Percentiles rank a stretch among this genome's conserved stretches.
Conservation (phyloP, 306 rosid species). For the Glycine soja region DNA sequence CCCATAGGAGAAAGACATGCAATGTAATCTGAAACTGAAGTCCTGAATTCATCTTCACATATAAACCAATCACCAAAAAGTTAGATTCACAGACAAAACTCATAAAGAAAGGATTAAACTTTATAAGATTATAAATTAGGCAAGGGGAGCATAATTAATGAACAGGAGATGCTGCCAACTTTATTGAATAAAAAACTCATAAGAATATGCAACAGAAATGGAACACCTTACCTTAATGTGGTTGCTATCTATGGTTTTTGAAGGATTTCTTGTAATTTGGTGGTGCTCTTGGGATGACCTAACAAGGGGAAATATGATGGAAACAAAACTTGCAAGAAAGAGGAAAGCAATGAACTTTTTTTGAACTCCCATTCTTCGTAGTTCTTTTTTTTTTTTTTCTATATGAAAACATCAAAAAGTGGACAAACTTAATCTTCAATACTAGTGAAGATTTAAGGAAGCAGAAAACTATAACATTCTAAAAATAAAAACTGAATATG, state of each 20-base stretch:
- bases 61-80: neutral
- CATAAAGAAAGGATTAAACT: constrained; percentile 4
- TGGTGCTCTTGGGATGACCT: constrained; percentile 59
- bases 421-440: too few species aligned
- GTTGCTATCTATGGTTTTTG: constrained; percentile 45
- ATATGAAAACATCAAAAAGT: too few species aligned
- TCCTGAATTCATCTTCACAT: too few species aligned
- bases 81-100: constrained; percentile 17
- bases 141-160: neutral
- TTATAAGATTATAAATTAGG: neutral
- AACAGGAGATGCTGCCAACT: neutral
- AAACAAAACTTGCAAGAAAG: constrained; percentile 53
- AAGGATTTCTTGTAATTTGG: constrained; percentile 38
- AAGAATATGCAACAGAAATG: constrained; percentile 22
- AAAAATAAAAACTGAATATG: too few species aligned
- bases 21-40: too few species aligned
- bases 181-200: neutral
- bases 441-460: too few species aligned
- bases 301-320: constrained; percentile 50
- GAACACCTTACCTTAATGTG: constrained; percentile 45
- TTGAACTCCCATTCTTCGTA: too few species aligned
- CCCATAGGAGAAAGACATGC: constrained; percentile 91
- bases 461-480: too few species aligned
- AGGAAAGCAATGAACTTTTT: too few species aligned
- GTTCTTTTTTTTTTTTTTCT: too few species aligned